Conservation (phyloP, 768 basidiomycete species). For the Pleurotus djamor region DNA sequence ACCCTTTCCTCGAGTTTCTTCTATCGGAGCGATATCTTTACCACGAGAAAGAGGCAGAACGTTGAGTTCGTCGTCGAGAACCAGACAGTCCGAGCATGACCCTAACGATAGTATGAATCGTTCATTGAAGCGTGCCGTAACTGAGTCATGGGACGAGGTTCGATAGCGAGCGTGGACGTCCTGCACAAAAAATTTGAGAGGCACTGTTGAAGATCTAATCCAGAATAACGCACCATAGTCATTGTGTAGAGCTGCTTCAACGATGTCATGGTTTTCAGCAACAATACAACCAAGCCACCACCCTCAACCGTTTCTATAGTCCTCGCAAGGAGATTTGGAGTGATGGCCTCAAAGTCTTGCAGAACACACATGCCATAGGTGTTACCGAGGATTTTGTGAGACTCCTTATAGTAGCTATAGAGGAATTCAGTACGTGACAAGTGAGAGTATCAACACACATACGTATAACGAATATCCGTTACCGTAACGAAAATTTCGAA, state of each 20-base stretch:
- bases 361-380: slow-evolving; percentile 97
- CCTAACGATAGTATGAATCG: slow-evolving; percentile 97
- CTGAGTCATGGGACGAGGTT: slow-evolving; percentile 85
- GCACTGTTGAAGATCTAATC: not conserved
- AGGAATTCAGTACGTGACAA: not conserved
- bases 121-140: slow-evolving; percentile 96
- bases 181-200: slow-evolving; percentile 33
- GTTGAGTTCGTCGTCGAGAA: slow-evolving; percentile 97
- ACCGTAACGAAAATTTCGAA: slow-evolving; percentile 99
- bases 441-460: slow-evolving; percentile 24
- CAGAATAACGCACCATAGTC: slow-evolving; percentile 56
- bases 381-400: slow-evolving; percentile 94
- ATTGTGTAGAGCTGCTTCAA: slow-evolving; percentile 90
- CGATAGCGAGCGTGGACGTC: slow-evolving; percentile 96
- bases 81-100: slow-evolving; percentile 87
- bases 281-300: slow-evolving; percentile 82
- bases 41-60: slow-evolving; percentile 94
- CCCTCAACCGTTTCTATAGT: slow-evolving; percentile 99
- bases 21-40: slow-evolving; percentile 81
- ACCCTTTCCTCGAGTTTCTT: slow-evolving; percentile 28
- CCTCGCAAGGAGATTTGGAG: slow-evolving; percentile 93
- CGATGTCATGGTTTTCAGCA: slow-evolving; percentile 95
- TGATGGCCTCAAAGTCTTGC: slow-evolving; percentile 98
- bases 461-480: slow-evolving; percentile 99
- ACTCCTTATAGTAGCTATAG: slow-evolving; percentile 91